A percentile compares a stretch with the other conserved stretches of the same genome.
These are phyloP conservation scores for Pelargonium myrrhifolium DNA, from an alignment of 441 rosid genomes.

Conservation along the genomic window DNA sequence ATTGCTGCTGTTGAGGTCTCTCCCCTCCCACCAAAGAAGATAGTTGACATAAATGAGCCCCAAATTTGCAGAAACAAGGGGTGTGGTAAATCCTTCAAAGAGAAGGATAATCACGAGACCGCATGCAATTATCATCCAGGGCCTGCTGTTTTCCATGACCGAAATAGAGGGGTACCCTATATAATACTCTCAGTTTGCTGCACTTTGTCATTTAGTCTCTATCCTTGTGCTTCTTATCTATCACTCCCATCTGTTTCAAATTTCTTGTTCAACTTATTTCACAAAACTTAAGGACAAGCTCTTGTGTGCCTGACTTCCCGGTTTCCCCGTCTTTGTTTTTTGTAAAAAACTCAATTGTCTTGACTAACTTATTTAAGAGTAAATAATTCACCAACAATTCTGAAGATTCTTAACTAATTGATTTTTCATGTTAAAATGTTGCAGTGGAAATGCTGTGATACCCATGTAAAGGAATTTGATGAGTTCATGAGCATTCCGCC, in stretches of 20 bases:
- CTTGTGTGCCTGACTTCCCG: no score
- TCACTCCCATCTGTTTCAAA: no score
- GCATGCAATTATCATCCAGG: constrained; percentile 93
- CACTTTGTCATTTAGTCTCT: background rate
- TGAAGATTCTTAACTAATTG: background rate
- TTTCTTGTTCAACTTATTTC: no score
- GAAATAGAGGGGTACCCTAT: constrained; percentile 61
- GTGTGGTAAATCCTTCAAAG: constrained; percentile 74
- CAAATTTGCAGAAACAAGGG: constrained; percentile 81
- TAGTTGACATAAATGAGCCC: constrained; percentile 56
- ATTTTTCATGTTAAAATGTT: background rate
- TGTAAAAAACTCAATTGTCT: no score
- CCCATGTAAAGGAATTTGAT: constrained; percentile 85
- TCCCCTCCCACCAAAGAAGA: constrained; percentile 36
- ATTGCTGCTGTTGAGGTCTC: constrained; percentile 20
- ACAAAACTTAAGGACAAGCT: no score
- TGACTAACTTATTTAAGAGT: no score
- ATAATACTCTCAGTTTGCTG: background rate
- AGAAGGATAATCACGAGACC: constrained; percentile 71
- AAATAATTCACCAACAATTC: no score
- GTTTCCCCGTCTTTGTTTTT: no score
- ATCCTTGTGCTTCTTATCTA: background rate
- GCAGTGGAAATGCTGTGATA: constrained; percentile 94
- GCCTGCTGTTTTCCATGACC: constrained; percentile 85
- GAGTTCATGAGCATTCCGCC: constrained; percentile 91